Base-by-base conservation (phyloP, 176 grass and related monocot species). In the Melocanna baccifera region DNA sequence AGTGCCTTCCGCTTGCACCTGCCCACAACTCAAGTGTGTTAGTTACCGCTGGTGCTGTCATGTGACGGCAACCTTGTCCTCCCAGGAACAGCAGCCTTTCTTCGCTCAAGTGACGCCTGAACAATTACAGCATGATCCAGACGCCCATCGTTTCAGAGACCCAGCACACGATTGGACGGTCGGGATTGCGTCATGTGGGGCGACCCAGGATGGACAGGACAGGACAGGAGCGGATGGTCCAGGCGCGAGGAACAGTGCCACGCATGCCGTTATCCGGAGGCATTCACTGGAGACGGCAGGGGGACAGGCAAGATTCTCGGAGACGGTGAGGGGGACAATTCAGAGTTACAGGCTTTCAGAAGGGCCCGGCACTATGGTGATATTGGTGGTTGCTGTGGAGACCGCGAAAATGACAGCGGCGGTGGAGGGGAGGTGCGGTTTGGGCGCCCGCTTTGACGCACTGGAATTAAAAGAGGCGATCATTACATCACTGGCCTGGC, bases 351-450 rank as follows among this genome's bases (percentile, higher is more conserved):
- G 62, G 69, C 37, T 34, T n/a, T 63, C 61, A 30, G 73, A 32
- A 76, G 75, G 45, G 10, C 83, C 85, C 69, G 40, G 43, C 66
- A 6, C 40, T 22, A 9, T 26, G 25, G 71, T 52, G 26, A 73
- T 2, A 42, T 42, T 42, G 41, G 41, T 42, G 41, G 9, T 32
- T 34, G 69, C 59, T 25, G 45, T 23, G 77, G 76, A 80, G 45
- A 66, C 77, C 7, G 69, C 77, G 78, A 81, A 87, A 82, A 69
- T 82, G 78, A 82, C 86, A 87, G 78, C 78, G 86, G 71, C 78
- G 77, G 83, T 50, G 18, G 65, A 41, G 84, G n/a, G 3, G 57
- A 2, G 30, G 58, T 37, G 82, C 5, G 66, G 42, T 29, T 15
- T 22, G 26, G 15, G 50, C 20, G 51, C 6, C n/a, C 2, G 53